Conservation (phyloP, 768 basidiomycete genomes). For the Paxillus involutus region DNA sequence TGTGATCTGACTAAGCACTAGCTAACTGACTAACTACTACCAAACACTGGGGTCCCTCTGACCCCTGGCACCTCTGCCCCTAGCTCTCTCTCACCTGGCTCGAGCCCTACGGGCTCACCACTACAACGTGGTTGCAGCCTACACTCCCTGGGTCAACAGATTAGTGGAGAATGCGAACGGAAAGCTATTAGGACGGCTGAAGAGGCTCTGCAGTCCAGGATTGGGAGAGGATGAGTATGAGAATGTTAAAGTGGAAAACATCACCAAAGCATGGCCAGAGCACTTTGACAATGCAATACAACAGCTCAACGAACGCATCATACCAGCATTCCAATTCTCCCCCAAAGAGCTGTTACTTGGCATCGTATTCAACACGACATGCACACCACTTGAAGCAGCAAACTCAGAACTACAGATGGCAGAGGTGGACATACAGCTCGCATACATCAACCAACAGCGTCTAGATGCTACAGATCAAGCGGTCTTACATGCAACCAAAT, state of each 20-base stretch:
- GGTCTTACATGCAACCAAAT: conserved; percentile 16
- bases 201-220: conserved; percentile 33
- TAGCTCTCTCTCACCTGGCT: no score
- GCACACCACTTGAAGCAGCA: neutral
- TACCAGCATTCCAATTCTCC: conserved; percentile 6
- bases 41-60: no score
- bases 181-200: conserved; percentile 26
- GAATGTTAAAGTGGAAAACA: conserved; percentile 9
- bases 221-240: conserved; percentile 25
- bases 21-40: no score
- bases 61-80: no score
- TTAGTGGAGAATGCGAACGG: conserved; percentile 35
- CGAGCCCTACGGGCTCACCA: no score
- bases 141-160: conserved; percentile 43
- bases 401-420: neutral
- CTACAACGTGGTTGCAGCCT: conserved; percentile 30
- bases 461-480: conserved; percentile 26
- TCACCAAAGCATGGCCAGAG: conserved; percentile 32
- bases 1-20: no score
- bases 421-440: conserved; percentile 17
- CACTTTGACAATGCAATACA: conserved; percentile 30
- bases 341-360: conserved; percentile 7
- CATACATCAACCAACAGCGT: conserved; percentile 29
- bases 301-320: conserved; percentile 25
- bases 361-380: conserved; percentile 1